Base-by-base conservation (phyloP, 2,329 filamentous ascomycete genomes). In the Aschersonia sp. region DNA sequence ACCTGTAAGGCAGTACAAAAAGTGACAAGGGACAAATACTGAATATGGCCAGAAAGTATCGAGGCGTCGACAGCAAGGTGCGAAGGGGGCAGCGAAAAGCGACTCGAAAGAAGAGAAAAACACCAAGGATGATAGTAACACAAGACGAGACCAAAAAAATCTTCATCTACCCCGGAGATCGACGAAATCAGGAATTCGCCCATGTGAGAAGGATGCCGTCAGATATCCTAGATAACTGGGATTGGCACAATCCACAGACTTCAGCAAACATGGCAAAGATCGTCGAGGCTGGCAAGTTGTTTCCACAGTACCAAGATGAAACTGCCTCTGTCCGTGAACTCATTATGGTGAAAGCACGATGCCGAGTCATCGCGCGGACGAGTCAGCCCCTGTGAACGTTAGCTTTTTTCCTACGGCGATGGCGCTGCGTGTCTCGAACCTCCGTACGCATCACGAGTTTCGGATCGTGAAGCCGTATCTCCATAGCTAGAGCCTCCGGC, bases 391-490 rank as follows among this genome's bases (percentile, higher is more conserved):
- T 64, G 41, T 11, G 41, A 47, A 43, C 35, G 55, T 66, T 59
- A 66, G 60, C 56, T 49, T 14, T 29, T 30, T 6, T 42, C 43
- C 11, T 10, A 7, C 33, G 8, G 31, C 6, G 29, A 14, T 41
- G 4, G 33, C 11, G 43, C 33, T 10, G n/a, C 22, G 31, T 56
- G 51, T 46, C 47, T 52, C 62, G 56, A 65, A 68, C 66, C 67
- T 66, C 62, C 64, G 52, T 70, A 71, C 47, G 64, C 54, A 52
- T 71, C 68, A 29, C 69, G 66, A 33, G 63, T 60, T 54, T 70
- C 68, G 40, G 66, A 63, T 49, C 69, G 67, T 48, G 68, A 60
- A 45, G 65, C 60, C 44, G 61, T 59, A n/a, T 70, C 68, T 53
- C 62, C 56, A 51, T 70, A 71, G 51, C 62, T 60, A 45, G 63